Evolutionary conservation across 441 rosid genomes (phyloP).

Genomic region (Manihot esculenta): DNA sequence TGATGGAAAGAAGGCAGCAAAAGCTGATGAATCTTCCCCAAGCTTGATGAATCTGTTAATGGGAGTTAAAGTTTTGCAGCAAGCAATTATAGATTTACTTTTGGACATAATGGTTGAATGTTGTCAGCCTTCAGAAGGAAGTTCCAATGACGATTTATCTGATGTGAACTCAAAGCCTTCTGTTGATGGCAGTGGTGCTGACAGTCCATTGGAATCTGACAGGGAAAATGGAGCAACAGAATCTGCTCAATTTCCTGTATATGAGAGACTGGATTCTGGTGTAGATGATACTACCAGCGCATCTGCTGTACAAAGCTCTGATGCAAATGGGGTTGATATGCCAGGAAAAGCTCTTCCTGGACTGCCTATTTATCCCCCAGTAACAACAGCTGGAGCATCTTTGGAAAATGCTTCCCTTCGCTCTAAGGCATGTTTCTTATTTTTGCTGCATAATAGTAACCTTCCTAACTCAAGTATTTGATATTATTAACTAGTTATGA

Average conservation of each 20-base stretch:
- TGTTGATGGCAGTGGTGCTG: constrained; percentile 53
- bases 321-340: constrained; percentile 43
- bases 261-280: constrained; percentile 76
- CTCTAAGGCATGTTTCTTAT: constrained; percentile 60
- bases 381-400: constrained; percentile 59
- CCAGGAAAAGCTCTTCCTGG: constrained; percentile 58
- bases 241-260: constrained; percentile 52
- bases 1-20: constrained; percentile 74
- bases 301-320: constrained; percentile 81
- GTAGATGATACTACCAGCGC: constrained; percentile 58
- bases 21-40: constrained; percentile 83
- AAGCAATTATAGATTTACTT: constrained; percentile 96
- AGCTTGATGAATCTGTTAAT: constrained; percentile 98
- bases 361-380: constrained; percentile 60
- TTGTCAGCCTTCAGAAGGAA: constrained; percentile 93
- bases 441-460: too few species aligned
- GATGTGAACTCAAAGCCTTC: constrained; percentile 55
- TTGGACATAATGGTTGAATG: constrained; percentile 99
- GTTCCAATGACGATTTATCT: constrained; percentile 55
- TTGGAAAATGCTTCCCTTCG: constrained; percentile 59
- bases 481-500: constrained; percentile 25
- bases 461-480: constrained; percentile 16
- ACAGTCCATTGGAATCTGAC: constrained; percentile 62
- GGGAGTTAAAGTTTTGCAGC: constrained; percentile 99
- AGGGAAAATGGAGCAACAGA: constrained; percentile 63